Base-by-base conservation (phyloP, 1,139 yeast species). In the Pichia sp. region DNA sequence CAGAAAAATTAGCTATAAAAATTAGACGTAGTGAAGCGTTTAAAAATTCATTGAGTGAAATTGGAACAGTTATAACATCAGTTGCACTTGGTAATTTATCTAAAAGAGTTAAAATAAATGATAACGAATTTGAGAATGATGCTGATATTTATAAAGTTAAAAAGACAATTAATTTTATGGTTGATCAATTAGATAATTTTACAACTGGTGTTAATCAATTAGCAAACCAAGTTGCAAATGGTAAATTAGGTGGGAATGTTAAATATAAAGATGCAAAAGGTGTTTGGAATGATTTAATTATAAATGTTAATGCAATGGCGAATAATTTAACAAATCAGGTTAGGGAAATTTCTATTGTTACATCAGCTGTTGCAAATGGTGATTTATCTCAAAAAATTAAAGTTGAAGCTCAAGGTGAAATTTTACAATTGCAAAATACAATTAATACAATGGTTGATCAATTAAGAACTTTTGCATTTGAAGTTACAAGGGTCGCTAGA, bases 381-480 rank as follows among this genome's bases (percentile, higher is more conserved):
- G 94, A 83, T 60, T 68, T 83, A 54, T 79, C 87, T 1, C 70
- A 89, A 41, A 83, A 83, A 58, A 82, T 84, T 61, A 82, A 82
- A 59, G 92, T 83, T 12, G 87, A 83, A 61, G 92, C 92, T 20
- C 94, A 83, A 59, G 94, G 94, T 38, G 94, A 83, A 64, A 84
- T 83, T 54, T 68, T 82, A 47, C 87, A 81, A 55, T 73, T 83
- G 51, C 92, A 83, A 62, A 81, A 80, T 69, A 84, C 92, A 6
- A 84, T 83, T 56, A 83, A 84, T 59, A 76, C 87, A 50, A 86
- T 83, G 96, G 95, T 85, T 68, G 95, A 86, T 61, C 94, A 86
- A 63, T 74, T 86, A 55, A 74, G 94, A 60, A 84, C 87, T 23
- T 86, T 86, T 69, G 95, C 95, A 1, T 82, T 85, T 55, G 95